Evolutionary conservation across 345 rosid species (phyloP).

Genomic region (Firmiana major): DNA sequence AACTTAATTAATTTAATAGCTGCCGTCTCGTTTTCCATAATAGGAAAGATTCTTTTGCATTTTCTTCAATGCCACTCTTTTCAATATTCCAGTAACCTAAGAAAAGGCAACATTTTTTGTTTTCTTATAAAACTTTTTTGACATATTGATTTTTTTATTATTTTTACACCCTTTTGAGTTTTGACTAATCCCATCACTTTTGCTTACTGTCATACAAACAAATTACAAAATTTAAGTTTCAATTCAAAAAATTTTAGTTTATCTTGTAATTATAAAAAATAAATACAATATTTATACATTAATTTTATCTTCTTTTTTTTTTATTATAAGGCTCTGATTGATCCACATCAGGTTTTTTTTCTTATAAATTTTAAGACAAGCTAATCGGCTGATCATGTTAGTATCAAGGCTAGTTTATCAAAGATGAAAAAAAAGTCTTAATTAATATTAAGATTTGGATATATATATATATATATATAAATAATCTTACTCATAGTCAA

Average conservation of each 20-base stretch:
- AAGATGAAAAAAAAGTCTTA: too few species aligned
- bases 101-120: not conserved
- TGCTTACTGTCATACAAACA: too few species aligned
- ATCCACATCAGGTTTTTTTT: not conserved
- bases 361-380: not conserved
- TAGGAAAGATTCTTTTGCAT: conserved; percentile 14
- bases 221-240: too few species aligned
- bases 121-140: too few species aligned
- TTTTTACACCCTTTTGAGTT: not conserved
- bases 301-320: too few species aligned
- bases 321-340: not conserved
- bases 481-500: too few species aligned
- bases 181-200: not conserved
- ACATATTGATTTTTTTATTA: too few species aligned
- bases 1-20: not conserved
- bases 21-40: not conserved
- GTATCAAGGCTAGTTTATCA: too few species aligned
- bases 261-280: too few species aligned
- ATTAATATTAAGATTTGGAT: too few species aligned
- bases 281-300: not conserved
- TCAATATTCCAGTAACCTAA: not conserved
- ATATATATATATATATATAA: too few species aligned
- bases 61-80: not conserved
- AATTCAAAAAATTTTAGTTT: too few species aligned
- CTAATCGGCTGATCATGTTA: not conserved